Base-by-base conservation (phyloP, 441 rosid species). In the Populus hybrid region DNA sequence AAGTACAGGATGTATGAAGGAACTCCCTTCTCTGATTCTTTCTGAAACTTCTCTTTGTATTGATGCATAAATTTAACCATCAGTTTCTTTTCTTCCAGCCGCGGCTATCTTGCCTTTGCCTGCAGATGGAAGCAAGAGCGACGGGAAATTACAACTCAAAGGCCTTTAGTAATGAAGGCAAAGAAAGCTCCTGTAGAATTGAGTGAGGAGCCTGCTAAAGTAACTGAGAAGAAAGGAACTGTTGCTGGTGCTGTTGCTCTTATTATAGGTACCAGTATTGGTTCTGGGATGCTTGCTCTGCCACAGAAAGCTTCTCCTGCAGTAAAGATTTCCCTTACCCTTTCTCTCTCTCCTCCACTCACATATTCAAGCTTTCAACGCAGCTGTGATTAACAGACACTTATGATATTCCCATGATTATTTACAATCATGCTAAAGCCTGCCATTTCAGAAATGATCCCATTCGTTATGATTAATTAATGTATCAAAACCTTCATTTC, bases 221-320 rank as follows among this genome's bases (percentile, higher is more conserved):
- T 0, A 9, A 57, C 35, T 70, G 71, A 82, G 69, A 85, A 83
- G 73, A 86, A 88, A 70, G 94, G 94, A 76, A 88, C 81, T 1
- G 67, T 88, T 16, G 84, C 77, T 26, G 90, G 92, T 9, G 94
- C 92, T 8, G 87, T 86, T 75, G 90, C 92, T 28, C 87, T 91
- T 71, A 82, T 91, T 38, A 76, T 91, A 71, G 91, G 92, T 35
- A 91, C 91, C 53, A 87, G 89, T 80, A 86, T 89, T 73, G 92
- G 94, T 19, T 85, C 90, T 5, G 94, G 92, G 12, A 89, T 89
- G 28, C 92, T 89, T 78, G 90, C 88, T 10, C 89, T 90, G 11
- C 90, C 92, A 19, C 74, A 71, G 73, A 88, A 87, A 84, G 92
- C 91, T 84, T 79, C 88, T 78, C 82, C 86, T 83, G 94, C 91